phyloP scores from a whole-genome alignment of 169 alveolate genomes.

The Plasmodium chabaudi region DNA sequence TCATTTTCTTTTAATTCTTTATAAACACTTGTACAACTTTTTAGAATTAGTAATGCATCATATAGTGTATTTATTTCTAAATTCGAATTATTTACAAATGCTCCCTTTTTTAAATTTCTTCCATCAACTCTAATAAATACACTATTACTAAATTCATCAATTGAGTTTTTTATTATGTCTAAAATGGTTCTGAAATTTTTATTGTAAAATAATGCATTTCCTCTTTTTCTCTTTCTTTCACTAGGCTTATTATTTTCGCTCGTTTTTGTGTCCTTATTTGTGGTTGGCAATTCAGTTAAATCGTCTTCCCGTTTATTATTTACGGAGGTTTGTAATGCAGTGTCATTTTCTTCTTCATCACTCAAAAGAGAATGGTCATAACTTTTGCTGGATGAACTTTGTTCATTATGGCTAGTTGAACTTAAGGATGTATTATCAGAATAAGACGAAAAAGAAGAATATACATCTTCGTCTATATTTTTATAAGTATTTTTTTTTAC shows the following conservation, averaged over 20 bases:
- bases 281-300: not conserved
- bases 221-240: not conserved
- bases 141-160: slow-evolving; percentile 33
- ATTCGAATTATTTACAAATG: slow-evolving; percentile 33
- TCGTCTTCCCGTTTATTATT: not conserved
- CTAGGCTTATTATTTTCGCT: not conserved
- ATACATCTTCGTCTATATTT: slow-evolving; percentile 32
- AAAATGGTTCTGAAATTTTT: slow-evolving; percentile 21
- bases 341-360: not conserved
- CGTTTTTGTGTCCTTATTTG: not conserved
- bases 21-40: slow-evolving; percentile 56
- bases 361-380: not conserved
- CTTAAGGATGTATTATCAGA: slow-evolving; percentile 15
- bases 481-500: slow-evolving; percentile 30
- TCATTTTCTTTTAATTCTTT: slow-evolving; percentile 24
- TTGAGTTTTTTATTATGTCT: slow-evolving; percentile 29
- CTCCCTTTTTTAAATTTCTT: slow-evolving; percentile 35
- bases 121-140: slow-evolving; percentile 48
- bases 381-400: not conserved
- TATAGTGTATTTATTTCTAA: slow-evolving; percentile 58
- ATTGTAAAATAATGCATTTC: slow-evolving; percentile 9
- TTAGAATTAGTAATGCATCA: slow-evolving; percentile 47
- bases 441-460: slow-evolving; percentile 62
- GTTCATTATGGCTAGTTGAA: not conserved
- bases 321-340: not conserved